Evolutionary conservation across 441 rosid genomes (phyloP).

Genomic region (Populus hybrid): DNA sequence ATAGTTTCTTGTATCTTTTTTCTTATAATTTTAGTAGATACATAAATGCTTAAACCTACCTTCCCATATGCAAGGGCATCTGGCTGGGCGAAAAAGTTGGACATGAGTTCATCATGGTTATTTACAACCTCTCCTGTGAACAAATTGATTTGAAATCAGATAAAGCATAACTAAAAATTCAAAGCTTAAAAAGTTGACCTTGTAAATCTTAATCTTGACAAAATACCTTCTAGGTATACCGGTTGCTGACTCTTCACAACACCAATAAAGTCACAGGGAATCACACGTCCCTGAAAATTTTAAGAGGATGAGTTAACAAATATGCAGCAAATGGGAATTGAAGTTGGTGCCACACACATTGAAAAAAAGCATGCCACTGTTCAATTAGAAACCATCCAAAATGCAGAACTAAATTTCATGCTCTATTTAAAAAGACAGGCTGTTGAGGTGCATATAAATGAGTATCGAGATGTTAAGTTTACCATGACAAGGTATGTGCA

Average conservation of each 20-base stretch:
- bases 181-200: conserved; percentile 10
- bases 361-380: not conserved
- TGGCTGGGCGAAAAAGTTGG: conserved; percentile 97
- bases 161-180: not conserved
- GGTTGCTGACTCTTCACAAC: conserved; percentile 89
- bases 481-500: not conserved
- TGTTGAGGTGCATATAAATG: not conserved
- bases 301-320: conserved; percentile 16
- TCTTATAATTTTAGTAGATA: not conserved
- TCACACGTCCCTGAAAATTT: conserved; percentile 70
- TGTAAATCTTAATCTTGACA: not conserved
- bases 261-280: conserved; percentile 95
- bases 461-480: not conserved
- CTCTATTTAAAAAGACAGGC: not conserved
- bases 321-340: conserved; percentile 5
- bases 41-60: conserved; percentile 37
- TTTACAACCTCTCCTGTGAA: conserved; percentile 78
- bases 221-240: conserved; percentile 70
- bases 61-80: conserved; percentile 97
- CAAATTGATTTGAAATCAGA: conserved; percentile 6
- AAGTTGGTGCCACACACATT: not conserved
- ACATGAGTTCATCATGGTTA: conserved; percentile 98
- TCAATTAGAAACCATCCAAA: not conserved
- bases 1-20: not conserved
- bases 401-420: not conserved